Conservation (phyloP, 352 stramenopile genomes). For the Elongisporangium senticosum region DNA sequence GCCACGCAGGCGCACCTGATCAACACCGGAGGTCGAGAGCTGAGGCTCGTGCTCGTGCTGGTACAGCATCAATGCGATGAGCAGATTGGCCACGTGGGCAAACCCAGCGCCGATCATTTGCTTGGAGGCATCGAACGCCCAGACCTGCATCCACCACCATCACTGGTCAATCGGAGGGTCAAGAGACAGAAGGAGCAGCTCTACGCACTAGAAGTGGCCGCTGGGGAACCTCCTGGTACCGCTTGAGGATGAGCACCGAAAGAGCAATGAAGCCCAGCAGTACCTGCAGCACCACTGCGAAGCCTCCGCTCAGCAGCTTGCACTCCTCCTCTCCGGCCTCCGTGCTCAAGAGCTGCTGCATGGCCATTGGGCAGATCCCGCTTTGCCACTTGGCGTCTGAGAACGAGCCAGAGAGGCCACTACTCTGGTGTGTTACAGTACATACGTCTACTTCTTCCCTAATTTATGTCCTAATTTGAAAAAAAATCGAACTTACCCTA, state of each 20-base stretch:
- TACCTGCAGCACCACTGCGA: slow-evolving; percentile 72
- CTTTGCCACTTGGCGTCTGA: neutral
- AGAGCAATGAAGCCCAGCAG: slow-evolving; percentile 76
- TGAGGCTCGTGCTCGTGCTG: slow-evolving; percentile 40
- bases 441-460: neutral
- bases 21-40: slow-evolving; percentile 23
- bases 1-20: slow-evolving; percentile 34
- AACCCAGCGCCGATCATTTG: slow-evolving; percentile 83
- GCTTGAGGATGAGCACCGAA: slow-evolving; percentile 78
- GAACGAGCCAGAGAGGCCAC: neutral
- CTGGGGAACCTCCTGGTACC: slow-evolving; percentile 59
- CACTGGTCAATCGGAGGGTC: slow-evolving; percentile 1
- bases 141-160: slow-evolving; percentile 33
- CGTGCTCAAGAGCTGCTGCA: neutral
- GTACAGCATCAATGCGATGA: slow-evolving; percentile 86
- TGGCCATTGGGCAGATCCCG: neutral
- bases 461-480: neutral
- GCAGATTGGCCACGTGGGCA: slow-evolving; percentile 76
- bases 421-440: neutral
- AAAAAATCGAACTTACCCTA: neutral
- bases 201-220: slow-evolving; percentile 61
- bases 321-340: slow-evolving; percentile 41
- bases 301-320: slow-evolving; percentile 76
- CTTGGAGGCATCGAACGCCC: slow-evolving; percentile 84
- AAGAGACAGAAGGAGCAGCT: neutral